These are phyloP conservation scores for Saccharomyces jurei DNA, from an alignment of 805 yeast genomes.

Conservation along the genomic window DNA sequence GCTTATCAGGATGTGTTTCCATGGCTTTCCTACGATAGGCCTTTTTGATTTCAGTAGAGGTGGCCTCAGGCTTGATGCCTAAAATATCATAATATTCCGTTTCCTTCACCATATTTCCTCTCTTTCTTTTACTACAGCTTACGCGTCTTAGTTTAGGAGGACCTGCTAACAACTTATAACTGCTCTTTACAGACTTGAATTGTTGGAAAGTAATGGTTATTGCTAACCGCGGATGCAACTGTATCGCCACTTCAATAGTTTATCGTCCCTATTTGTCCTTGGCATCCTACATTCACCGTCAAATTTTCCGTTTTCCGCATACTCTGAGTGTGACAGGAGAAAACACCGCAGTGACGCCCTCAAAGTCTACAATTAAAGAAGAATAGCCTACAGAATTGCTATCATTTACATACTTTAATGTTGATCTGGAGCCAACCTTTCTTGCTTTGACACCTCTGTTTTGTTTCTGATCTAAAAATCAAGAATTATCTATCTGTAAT, in stretches of 20 bases:
- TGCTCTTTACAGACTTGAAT: neutral
- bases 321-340: neutral
- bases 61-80: slow-evolving; percentile 60
- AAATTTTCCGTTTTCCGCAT: neutral
- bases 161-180: neutral
- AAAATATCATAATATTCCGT: slow-evolving; percentile 79
- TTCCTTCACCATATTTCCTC: slow-evolving; percentile 62
- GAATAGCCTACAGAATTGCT: neutral
- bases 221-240: neutral
- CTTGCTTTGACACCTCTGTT: neutral
- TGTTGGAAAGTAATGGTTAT: neutral
- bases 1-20: slow-evolving; percentile 89
- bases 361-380: neutral
- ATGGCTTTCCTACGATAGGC: slow-evolving; percentile 90
- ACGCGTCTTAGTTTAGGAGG: neutral
- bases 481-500: neutral
- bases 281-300: neutral
- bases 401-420: neutral
- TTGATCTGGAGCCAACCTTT: neutral
- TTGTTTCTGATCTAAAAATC: neutral
- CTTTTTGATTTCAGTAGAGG: slow-evolving; percentile 77
- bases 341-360: neutral
- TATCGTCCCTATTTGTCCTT: neutral
- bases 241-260: neutral
- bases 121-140: neutral